Base-by-base conservation (phyloP, 352 stramenopile species). In the Pythium brachiatum region DNA sequence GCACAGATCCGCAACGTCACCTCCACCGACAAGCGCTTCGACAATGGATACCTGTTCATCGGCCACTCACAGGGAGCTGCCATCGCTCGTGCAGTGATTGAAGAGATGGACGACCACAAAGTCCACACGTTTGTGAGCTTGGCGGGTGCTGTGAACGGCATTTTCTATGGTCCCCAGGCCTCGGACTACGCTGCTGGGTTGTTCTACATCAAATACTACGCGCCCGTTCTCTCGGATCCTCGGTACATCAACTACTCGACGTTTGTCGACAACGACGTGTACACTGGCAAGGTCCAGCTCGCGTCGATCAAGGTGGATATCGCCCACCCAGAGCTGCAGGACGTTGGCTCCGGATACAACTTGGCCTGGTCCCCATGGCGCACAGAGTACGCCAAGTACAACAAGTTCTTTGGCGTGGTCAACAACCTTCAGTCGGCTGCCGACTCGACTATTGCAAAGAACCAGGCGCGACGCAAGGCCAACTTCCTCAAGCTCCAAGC, bases 21-120 rank as follows among this genome's bases (percentile, higher is more conserved):
- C 3, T 23, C 57, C 18, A 70, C 57, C 21, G 62, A 76, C 57
- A 68, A 59, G 27, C 61, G 64, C 8, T 81, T 81, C 53, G 57
- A 66, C 53, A 58, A 74, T 6, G 77, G 77, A 23, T 86, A 86
- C 53, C 36, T 78, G 32, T 83, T 86, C 26, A 66, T 86, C 18
- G 73, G 62, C 2, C 73, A 86, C 47, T 86, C 75, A 5, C 75
- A 81, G 5, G 77, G 75, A 1, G 77, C 70, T 0, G 57, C 65
- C 2, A 41, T 84, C 16, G 71, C 71, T 0, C 76, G 74, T 21
- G 64, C 72, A 3, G 74, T 85, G 13, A 64, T 82, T 18, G 76
- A 82, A 52, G 69, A 79, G 36, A 85, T 85, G 74, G 67, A 83
- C 43, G 74, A 83, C 56, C 76, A 83, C 66, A 73, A 46, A 63